Base-by-base conservation (phyloP, 1,284 basidiomycete species). In the Fomitopsis schrenkii region DNA sequence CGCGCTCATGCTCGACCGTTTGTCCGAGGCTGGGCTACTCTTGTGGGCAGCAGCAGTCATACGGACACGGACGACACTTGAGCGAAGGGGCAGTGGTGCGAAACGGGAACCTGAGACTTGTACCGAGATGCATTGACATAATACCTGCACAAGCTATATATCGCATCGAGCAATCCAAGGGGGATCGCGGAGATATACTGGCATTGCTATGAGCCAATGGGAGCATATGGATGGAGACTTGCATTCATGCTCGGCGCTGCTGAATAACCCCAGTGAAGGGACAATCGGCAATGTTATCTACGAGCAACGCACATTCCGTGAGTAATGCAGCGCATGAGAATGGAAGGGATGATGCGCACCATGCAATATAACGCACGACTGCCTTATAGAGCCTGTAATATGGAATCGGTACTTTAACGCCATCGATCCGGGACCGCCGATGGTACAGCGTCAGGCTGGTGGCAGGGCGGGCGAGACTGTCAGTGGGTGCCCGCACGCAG, bases 351-450 rank as follows among this genome's bases (percentile, higher is more conserved):
- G 63, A 66, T 64, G 67, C 62, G 65, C 52, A 54, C 48, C 64
- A 68, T 65, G 66, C 66, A 65, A 36, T 45, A 55, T 19, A 56
- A 60, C 60, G 54, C 62, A 61, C 35, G 60, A 33, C 59, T 68
- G 59, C 67, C 67, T 59, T 59, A 59, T 63, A 10, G 55, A 62
- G 67, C 33, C 40, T 59, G 42, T 42, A 45, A 59, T 61, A 61
- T 64, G 58, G 55, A 44, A 42, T 42, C 65, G 64, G 62, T 65
- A 17, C 56, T 50, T 41, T 45, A 38, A 58, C 41, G 58, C 64
- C 63, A 68, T 68, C 67, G 67, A 68, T 68, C 65, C 67, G 66
- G 67, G 59, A 22, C 61, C 60, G 15, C 65, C 65, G 63, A 67
- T 56, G 45, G 30, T 58, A 55, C 55, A 50, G 60, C 61, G 61